Evolutionary conservation across 495 filamentous ascomycete genomes (phyloP).

Genomic region (Talaromyces wortmannii): DNA sequence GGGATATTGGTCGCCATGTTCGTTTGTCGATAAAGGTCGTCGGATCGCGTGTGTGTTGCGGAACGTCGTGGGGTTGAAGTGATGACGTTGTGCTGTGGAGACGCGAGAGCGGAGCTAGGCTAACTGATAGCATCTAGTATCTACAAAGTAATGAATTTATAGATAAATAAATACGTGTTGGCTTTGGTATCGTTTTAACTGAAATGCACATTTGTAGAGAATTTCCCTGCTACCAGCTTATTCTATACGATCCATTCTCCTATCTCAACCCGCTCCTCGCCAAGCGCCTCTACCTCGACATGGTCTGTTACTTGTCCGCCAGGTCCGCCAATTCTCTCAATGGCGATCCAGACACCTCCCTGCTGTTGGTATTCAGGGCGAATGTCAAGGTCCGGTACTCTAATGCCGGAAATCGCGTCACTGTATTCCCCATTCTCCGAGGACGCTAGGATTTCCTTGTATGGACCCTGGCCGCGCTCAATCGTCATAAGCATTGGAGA

Average conservation of each 20-base stretch:
- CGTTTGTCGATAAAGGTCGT: neutral
- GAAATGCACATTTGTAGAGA: neutral
- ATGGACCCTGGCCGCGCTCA: conserved; percentile 63
- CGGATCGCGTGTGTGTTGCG: neutral
- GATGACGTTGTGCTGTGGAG: neutral
- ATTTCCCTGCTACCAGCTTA: neutral
- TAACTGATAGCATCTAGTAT: neutral
- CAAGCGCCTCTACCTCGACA: conserved; percentile 61
- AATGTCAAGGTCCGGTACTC: conserved; percentile 66
- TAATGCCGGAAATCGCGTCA: conserved; percentile 60
- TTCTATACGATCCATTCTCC: conserved; percentile 41
- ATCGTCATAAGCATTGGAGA: conserved; percentile 58
- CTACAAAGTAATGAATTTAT: neutral
- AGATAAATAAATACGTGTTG: neutral
- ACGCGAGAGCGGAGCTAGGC: neutral
- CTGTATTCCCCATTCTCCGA: conserved; percentile 59
- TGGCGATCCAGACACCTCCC: conserved; percentile 67
- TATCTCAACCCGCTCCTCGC: conserved; percentile 57
- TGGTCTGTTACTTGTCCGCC: conserved; percentile 43
- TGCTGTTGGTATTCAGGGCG: conserved; percentile 40
- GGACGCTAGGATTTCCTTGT: conserved; percentile 51
- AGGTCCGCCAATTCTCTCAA: conserved; percentile 62
- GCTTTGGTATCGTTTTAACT: too few relatives aligned
- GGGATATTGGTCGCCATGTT: conserved; percentile 71
- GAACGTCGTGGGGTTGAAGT: conserved; percentile 10